A percentile compares a stretch with the other conserved stretches of the same genome.
Conservation (phyloP, 345 rosid genomes). For the Camelina neglecta region DNA sequence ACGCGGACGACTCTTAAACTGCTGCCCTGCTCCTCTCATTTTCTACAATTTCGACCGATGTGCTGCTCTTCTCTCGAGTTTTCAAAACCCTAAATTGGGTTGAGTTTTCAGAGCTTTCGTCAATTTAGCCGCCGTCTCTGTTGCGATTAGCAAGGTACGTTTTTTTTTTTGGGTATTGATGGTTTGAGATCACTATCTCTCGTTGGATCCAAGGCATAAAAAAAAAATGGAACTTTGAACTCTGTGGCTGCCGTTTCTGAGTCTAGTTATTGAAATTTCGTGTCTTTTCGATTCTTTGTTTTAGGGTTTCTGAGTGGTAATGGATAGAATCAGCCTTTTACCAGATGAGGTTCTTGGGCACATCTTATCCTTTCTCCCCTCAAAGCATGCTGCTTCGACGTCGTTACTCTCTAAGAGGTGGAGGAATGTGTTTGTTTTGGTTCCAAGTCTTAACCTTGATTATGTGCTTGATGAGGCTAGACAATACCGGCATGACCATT, state of each 20-base stretch:
- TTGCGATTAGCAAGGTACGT: not conserved
- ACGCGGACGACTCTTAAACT: not conserved
- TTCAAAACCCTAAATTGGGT: not conserved
- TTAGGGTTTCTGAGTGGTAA: not conserved
- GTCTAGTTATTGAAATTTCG: not conserved
- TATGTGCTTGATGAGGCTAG: not conserved
- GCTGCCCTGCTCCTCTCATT: not conserved
- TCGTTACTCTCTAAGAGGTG: constrained; percentile 17
- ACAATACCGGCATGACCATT: too few species aligned
- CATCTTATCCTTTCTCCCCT: not conserved
- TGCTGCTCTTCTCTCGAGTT: not conserved
- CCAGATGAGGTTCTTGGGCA: constrained; percentile 5
- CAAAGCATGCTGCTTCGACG: constrained; percentile 13
- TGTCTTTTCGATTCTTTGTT: not conserved
- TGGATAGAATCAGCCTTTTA: constrained; percentile 16
- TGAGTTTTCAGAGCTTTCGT: not conserved
- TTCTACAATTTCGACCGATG: not conserved
- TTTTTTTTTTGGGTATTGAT: not conserved
- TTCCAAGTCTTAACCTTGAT: not conserved
- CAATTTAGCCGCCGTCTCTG: not conserved
- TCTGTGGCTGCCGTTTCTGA: not conserved
- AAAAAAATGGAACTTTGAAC: not conserved
- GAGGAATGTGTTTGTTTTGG: constrained; percentile 13
- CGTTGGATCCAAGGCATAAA: not conserved
- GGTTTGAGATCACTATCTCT: not conserved